A percentile compares a stretch with the other conserved stretches of the same genome.
phyloP scores from a whole-genome alignment of 1,284 basidiomycete species.

The Retiboletus fuscus region DNA sequence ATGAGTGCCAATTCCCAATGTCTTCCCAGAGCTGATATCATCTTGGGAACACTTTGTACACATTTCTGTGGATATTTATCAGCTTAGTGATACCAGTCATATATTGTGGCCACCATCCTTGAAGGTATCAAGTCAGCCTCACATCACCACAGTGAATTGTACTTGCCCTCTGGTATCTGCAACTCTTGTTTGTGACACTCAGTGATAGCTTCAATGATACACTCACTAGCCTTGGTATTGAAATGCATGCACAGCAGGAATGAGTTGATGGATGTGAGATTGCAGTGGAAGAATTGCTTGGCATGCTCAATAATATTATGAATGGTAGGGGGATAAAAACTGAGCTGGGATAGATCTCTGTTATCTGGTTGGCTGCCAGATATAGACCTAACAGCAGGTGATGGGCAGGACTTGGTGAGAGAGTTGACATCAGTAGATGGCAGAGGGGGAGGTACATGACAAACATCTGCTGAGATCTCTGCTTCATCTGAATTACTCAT shows the following conservation, averaged over 20 bases:
- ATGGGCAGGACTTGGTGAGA: background rate
- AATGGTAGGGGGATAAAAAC: background rate
- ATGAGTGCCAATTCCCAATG: no score
- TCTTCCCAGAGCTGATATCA: no score
- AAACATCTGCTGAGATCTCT: background rate
- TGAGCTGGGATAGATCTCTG: background rate
- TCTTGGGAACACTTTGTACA: no score
- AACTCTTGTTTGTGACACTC: no score
- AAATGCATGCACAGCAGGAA: background rate
- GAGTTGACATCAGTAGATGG: background rate
- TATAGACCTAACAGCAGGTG: background rate
- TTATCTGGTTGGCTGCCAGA: background rate
- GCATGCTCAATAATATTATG: background rate
- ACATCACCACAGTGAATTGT: no score
- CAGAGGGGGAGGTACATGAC: background rate
- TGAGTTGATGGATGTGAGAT: background rate
- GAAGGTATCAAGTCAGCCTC: no score
- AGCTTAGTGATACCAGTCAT: no score
- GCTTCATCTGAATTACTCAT: background rate
- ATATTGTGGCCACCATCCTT: no score
- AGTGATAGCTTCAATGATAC: no score
- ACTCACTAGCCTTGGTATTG: background rate
- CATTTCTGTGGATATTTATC: no score
- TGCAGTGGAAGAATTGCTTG: background rate
- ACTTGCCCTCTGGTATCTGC: no score